These are phyloP conservation scores for Pyrrhoderma lamaoense DNA, from an alignment of 1,284 basidiomycete genomes.

Conservation along the genomic window DNA sequence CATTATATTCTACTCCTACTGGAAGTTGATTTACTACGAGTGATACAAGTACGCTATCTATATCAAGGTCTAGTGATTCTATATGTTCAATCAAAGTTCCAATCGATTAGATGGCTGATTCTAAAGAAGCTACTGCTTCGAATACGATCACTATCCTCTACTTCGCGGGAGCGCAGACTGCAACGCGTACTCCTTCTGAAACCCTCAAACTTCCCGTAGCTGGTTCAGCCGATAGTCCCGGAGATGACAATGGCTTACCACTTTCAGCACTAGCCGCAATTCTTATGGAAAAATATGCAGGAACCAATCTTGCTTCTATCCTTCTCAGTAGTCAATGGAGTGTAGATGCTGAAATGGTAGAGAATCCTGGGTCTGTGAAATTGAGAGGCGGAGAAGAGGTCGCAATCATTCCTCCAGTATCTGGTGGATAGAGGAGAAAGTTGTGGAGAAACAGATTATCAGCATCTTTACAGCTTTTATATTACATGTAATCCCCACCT, in stretches of 20 bases:
- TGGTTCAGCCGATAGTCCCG: not conserved
- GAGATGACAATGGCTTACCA: conserved; percentile 29
- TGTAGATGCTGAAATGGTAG: conserved; percentile 73
- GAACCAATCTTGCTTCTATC: conserved; percentile 42
- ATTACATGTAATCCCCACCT: too few relatives aligned
- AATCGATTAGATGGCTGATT: too few relatives aligned
- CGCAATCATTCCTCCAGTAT: conserved; percentile 76
- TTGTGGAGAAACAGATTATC: too few relatives aligned
- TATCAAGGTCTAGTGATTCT: too few relatives aligned
- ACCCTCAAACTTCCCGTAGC: conserved; percentile 34
- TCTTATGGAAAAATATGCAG: conserved; percentile 46
- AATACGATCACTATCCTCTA: conserved; percentile 59
- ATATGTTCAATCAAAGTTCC: too few relatives aligned
- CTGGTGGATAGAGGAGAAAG: conserved; percentile 67
- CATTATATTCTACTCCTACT: too few relatives aligned
- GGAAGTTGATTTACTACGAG: too few relatives aligned
- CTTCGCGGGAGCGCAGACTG: conserved; percentile 73
- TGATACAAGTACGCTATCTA: too few relatives aligned
- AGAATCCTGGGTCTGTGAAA: conserved; percentile 39
- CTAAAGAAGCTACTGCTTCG: not conserved
- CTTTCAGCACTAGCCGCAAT: conserved; percentile 46
- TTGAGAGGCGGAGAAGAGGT: conserved; percentile 71
- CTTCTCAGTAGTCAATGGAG: conserved; percentile 64
- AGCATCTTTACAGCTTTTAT: too few relatives aligned
- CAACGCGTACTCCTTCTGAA: conserved; percentile 50